Evolutionary conservation across 2,329 filamentous ascomycete genomes (phyloP).

Genomic region (Rhexocercosporidium sp.): DNA sequence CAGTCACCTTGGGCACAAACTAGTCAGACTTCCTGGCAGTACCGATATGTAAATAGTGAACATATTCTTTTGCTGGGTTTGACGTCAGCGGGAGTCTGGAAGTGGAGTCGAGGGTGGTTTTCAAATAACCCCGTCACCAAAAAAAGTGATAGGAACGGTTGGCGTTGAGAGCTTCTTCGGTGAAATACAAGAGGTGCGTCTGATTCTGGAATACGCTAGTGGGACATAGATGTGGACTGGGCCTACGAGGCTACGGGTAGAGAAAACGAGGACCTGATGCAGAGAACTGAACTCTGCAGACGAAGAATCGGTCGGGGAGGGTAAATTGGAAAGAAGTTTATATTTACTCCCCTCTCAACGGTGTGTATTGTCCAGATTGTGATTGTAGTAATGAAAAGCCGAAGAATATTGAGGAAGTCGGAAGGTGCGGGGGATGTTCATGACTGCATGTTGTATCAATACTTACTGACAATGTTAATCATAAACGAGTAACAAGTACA

Average conservation of each 20-base stretch:
- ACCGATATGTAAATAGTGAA: conserved; percentile 34
- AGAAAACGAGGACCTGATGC: not conserved
- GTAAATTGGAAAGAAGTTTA: not conserved
- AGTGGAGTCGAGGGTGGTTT: not conserved
- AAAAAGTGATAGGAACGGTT: not conserved
- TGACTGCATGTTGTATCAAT: no score
- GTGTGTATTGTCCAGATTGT: not conserved
- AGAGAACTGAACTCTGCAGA: not conserved
- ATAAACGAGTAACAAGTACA: not conserved
- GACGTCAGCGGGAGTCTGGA: conserved; percentile 16
- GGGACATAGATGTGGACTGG: no score
- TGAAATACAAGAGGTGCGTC: not conserved
- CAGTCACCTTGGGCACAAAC: conserved; percentile 33
- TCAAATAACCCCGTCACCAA: not conserved
- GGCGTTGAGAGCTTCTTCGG: not conserved
- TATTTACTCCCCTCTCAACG: not conserved
- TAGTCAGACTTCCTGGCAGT: conserved; percentile 38
- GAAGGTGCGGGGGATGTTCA: no score
- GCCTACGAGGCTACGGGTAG: not conserved
- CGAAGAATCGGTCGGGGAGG: not conserved
- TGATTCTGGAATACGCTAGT: not conserved
- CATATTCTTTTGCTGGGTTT: not conserved
- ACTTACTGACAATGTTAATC: not conserved
- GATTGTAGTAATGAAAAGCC: not conserved
- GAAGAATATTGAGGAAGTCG: not conserved